Percentiles rank a stretch among this genome's conserved stretches.
Conservation (phyloP, 1,139 yeast genomes). For the Pichia sp. region DNA sequence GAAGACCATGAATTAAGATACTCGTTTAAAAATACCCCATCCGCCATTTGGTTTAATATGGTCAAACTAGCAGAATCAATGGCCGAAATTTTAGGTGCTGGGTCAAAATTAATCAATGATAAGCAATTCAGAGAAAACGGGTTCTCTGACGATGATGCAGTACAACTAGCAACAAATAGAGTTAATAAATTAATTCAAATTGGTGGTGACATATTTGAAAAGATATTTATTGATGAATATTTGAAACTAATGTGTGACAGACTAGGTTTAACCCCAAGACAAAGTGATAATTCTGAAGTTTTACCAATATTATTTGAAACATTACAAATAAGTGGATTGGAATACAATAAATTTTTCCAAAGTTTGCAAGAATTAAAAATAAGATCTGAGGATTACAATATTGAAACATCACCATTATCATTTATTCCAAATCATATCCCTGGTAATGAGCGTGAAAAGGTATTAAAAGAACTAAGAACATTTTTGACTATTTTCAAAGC, state of each 20-base stretch:
- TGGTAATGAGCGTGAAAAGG: conserved; percentile 28
- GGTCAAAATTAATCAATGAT: conserved; percentile 42
- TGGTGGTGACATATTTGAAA: conserved; percentile 62
- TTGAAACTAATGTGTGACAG: conserved; percentile 56
- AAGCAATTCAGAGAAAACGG: conserved; percentile 31
- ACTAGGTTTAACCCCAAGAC: conserved; percentile 52
- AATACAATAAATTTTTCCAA: conserved; percentile 74
- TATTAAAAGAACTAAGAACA: conserved; percentile 30
- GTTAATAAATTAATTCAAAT: conserved; percentile 62
- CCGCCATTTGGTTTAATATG: conserved; percentile 90
- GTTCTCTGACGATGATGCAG: conserved; percentile 40
- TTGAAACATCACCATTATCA: conserved; percentile 19
- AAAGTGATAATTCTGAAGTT: conserved; percentile 42
- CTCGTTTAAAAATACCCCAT: conserved; percentile 75
- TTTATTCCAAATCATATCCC: conserved; percentile 25
- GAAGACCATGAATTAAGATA: conserved; percentile 73
- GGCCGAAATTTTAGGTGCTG: conserved; percentile 76
- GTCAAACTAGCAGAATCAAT: conserved; percentile 78
- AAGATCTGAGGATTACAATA: conserved; percentile 29
- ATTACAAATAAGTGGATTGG: conserved; percentile 57
- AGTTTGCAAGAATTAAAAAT: conserved; percentile 43
- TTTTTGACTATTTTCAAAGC: conserved; percentile 40
- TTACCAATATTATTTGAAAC: conserved; percentile 59
- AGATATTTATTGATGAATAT: conserved; percentile 54
- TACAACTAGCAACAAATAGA: conserved; percentile 46